These are phyloP conservation scores for Ampelocalamus luodianensis DNA, from an alignment of 176 grass and related monocot genomes.

Conservation along the genomic window DNA sequence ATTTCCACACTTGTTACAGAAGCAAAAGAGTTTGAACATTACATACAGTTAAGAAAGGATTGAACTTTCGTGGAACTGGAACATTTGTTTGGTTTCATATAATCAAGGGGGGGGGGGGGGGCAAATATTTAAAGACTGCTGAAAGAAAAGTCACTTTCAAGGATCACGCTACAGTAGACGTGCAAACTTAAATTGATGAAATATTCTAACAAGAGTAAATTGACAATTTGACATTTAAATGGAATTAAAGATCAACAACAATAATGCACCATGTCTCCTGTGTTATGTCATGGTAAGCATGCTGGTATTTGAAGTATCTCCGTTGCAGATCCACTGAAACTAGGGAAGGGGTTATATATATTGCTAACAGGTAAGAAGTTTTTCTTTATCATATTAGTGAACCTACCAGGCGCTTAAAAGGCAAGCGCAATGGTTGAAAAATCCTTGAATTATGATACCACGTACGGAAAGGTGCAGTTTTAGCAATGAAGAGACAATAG, in stretches of 20 bases:
- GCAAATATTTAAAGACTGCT: conserved; percentile 18
- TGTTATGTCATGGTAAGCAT: conserved; percentile 21
- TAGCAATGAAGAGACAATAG: conserved; percentile 29
- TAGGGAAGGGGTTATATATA: conserved; percentile 27
- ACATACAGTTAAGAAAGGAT: neutral
- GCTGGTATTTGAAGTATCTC: conserved; percentile 19
- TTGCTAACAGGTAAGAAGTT: conserved; percentile 14
- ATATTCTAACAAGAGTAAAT: conserved; percentile 12
- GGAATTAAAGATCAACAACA: neutral
- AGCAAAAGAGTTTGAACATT: conserved; percentile 29
- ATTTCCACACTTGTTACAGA: neutral
- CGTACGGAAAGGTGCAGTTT: neutral
- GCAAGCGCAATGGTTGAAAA: conserved; percentile 13
- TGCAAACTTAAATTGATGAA: conserved; percentile 8
- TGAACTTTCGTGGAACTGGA: neutral
- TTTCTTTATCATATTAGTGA: neutral
- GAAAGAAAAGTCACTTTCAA: conserved; percentile 28
- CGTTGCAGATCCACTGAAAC: conserved; percentile 5
- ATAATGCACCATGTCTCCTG: conserved; percentile 11
- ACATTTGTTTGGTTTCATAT: neutral
- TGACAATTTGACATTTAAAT: neutral
- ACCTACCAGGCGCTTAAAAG: conserved; percentile 14
- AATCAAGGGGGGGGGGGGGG: no score
- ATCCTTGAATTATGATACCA: neutral
- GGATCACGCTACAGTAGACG: neutral